These are phyloP conservation scores for Hypericum androsaemum DNA, from an alignment of 345 rosid species.

Conservation along the genomic window DNA sequence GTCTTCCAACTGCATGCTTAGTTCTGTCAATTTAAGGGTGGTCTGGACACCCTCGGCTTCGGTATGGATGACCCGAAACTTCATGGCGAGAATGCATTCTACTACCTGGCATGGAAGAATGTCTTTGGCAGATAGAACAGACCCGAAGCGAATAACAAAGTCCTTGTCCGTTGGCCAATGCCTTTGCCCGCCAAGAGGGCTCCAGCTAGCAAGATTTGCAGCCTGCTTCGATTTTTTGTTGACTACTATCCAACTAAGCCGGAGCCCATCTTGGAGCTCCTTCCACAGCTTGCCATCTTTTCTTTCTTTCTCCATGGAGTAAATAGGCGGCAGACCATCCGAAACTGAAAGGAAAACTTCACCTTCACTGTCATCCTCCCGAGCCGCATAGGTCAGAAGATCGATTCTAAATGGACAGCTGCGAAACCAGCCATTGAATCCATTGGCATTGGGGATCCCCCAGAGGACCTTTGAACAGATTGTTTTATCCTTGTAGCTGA, in stretches of 20 bases:
- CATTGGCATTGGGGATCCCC: conserved; percentile 65
- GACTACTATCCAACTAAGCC: conserved; percentile 72
- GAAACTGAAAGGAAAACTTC: conserved; percentile 47
- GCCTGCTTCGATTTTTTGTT: conserved; percentile 55
- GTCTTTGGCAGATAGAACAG: conserved; percentile 65
- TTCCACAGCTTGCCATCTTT: conserved; percentile 69
- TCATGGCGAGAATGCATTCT: conserved; percentile 60
- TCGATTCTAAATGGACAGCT: conserved; percentile 65
- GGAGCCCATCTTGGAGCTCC: conserved; percentile 54
- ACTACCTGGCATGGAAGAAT: conserved; percentile 58
- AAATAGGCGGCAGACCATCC: conserved; percentile 53
- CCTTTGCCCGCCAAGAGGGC: conserved; percentile 71
- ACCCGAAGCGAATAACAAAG: conserved; percentile 62
- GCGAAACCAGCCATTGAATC: conserved; percentile 58
- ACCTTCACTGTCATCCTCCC: conserved; percentile 37
- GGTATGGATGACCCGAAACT: conserved; percentile 40
- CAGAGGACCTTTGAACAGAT: conserved; percentile 61
- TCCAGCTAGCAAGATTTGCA: conserved; percentile 70
- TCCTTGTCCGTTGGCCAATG: conserved; percentile 81
- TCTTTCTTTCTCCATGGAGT: conserved; percentile 60
- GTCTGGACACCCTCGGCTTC: conserved; percentile 41
- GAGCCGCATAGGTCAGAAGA: conserved; percentile 36
- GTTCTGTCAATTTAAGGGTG: conserved; percentile 49
- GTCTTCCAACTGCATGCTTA: conserved; percentile 76
- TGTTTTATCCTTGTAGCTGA: conserved; percentile 46